Evolutionary conservation across 2,329 filamentous ascomycete species (phyloP), one percentile per base, ranked within the genome.

Genomic region (Nemania sp.): DNA sequence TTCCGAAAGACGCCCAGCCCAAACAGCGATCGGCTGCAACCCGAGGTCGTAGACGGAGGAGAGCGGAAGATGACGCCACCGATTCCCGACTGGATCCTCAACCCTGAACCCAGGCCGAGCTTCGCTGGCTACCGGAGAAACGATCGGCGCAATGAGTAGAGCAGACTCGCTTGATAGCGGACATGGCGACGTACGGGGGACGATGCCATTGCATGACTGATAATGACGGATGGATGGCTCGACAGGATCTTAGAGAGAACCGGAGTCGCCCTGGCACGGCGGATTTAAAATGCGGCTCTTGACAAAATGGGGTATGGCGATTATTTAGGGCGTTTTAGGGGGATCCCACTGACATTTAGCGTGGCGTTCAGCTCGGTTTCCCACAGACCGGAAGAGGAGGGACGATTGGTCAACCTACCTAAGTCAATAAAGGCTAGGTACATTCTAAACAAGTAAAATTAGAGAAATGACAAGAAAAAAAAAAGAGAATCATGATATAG

Each of bases 31-130:
- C 43, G 56, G 29, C 60, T 68, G 34, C 65, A 62, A 12, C 58
- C 63, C 13, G 66, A 69, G 17, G 67, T 70, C n/a, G 46, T 53
- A 35, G 64, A 5, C 3, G 49, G 5, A 15, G 64, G 51, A 18
- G 80, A 81, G 67, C 75, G 80, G 48, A 79, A 78, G 40, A 78
- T 87, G 76, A 86, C 83, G 10, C 83, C 85, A 11, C 84, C 84
- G 1, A 85, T 87, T 42, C 85, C 85, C 0, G 83, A 86, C 6
- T 88, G 84, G 80, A 80, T 87, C 37, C 72, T 88, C 57, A 81
- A 79, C 59, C 80, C 82, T 0, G 81, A 82, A n/a, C 73, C 78
- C 52, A 77, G 79, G 58, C 78, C 77, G 25, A 85, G 80, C 68
- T 73, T 84, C 66, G 69, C 75, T n/a, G 78, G 76, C 15, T 83